Percentiles rank a stretch among this genome's conserved stretches.
These are phyloP conservation scores for Neonectria punicea DNA, from an alignment of 2,329 filamentous ascomycete genomes.

Conservation along the genomic window DNA sequence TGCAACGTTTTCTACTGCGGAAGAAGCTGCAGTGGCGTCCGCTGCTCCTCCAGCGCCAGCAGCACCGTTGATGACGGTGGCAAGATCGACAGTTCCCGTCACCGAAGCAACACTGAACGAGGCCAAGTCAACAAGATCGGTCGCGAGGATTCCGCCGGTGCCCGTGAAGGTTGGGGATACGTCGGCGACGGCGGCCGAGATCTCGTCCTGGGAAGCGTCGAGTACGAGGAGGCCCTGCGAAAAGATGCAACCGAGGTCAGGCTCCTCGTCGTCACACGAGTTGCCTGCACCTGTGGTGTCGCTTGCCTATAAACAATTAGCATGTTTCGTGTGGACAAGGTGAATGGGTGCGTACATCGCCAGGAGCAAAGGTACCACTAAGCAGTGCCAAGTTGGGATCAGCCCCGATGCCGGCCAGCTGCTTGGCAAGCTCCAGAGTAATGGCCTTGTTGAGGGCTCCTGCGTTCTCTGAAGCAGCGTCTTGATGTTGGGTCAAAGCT, in stretches of 20 bases:
- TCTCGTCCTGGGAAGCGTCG: slow-evolving; percentile 63
- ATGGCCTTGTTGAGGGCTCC: slow-evolving; percentile 69
- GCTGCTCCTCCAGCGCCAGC: slow-evolving; percentile 11
- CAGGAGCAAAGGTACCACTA: slow-evolving; percentile 71
- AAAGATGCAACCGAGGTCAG: slow-evolving; percentile 65
- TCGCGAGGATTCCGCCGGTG: slow-evolving; percentile 43
- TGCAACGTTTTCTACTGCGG: neutral
- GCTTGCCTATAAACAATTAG: slow-evolving; percentile 8
- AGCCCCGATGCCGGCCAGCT: slow-evolving; percentile 70
- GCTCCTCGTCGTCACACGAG: slow-evolving; percentile 60
- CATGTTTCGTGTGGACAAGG: neutral
- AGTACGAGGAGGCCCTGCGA: slow-evolving; percentile 62
- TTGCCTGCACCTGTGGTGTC: slow-evolving; percentile 42
- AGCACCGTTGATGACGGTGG: slow-evolving; percentile 19
- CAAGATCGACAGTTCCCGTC: slow-evolving; percentile 28
- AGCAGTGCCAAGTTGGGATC: slow-evolving; percentile 70
- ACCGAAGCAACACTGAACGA: slow-evolving; percentile 26
- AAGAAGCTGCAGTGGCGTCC: neutral
- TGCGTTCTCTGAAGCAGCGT: slow-evolving; percentile 69
- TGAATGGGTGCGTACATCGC: slow-evolving; percentile 54
- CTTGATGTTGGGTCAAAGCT: slow-evolving; percentile 73
- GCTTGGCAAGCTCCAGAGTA: slow-evolving; percentile 66
- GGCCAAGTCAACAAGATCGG: slow-evolving; percentile 28
- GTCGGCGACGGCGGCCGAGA: slow-evolving; percentile 58
- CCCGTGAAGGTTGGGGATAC: slow-evolving; percentile 47